Evolutionary conservation across 441 rosid genomes (phyloP).

Genomic region (Populus hybrid): DNA sequence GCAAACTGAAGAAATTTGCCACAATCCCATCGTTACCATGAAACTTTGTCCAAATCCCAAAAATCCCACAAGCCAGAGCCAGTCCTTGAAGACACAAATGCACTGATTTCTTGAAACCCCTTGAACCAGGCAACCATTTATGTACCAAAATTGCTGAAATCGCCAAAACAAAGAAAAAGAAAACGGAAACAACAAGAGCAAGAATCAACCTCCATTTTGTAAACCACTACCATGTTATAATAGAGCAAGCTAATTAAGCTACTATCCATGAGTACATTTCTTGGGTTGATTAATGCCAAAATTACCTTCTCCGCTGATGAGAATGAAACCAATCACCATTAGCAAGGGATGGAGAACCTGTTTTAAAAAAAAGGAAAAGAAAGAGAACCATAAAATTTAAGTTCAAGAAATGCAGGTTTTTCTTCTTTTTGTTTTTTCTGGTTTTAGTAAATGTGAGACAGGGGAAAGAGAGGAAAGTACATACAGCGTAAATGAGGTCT

Average conservation of each 20-base stretch:
- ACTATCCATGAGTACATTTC: neutral
- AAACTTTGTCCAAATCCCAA: conserved; percentile 89
- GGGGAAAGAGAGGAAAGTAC: neutral
- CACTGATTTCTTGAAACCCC: conserved; percentile 70
- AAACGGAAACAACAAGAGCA: neutral
- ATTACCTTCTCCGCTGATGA: conserved; percentile 90
- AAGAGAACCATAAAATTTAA: neutral
- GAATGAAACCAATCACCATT: conserved; percentile 92
- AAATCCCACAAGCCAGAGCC: conserved; percentile 75
- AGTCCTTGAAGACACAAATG: conserved; percentile 82
- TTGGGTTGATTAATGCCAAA: neutral
- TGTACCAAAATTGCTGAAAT: conserved; percentile 79
- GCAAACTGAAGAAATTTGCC: conserved; percentile 82
- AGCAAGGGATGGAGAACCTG: conserved; percentile 81
- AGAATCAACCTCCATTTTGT: neutral
- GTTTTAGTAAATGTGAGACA: neutral
- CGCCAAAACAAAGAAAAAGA: neutral
- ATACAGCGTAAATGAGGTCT: conserved; percentile 63
- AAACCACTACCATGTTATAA: neutral
- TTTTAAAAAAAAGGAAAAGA: neutral
- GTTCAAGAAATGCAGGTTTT: neutral
- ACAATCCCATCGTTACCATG: conserved; percentile 54
- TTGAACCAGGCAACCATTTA: conserved; percentile 87
- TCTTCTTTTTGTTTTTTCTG: neutral
- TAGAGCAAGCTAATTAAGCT: neutral